Evolutionary conservation across 1,139 yeast genomes (phyloP), one percentile per base, ranked within the genome.

Genomic region (Blastobotrys petasosporus): DNA sequence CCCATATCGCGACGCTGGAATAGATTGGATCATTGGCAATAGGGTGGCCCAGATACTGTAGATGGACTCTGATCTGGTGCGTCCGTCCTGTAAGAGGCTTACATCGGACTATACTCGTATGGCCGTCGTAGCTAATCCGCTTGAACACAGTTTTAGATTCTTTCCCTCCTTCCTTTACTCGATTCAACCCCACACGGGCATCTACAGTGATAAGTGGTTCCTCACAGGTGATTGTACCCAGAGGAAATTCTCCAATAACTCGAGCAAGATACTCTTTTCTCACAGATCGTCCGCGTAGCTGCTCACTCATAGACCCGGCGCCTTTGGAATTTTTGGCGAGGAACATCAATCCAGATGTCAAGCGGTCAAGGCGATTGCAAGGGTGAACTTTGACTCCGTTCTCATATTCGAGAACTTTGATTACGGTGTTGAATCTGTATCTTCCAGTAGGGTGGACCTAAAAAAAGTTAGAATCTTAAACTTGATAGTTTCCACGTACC

Each of bases 11-110:
- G 17, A 74, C 74, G 48, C 82, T 81, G 1, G 82, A 70, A 54
- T 92, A 92, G 0, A 92, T 75, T 0, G 97, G 97, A 63, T 92
- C 98, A 62, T 92, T 92, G 28, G 95, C 95, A 44, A 92, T 92
- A 0, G 98, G 96, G 57, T 77, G 78, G 0, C 97, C 96, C 25
- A 92, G 59, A 56, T 74, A 84, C 63, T 90, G 97, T 46, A 92
- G 66, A 67, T 92, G 98, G 0, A 92, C 95, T 46, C 98, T 69
- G 43, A 92, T 87, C 61, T 92, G 98, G 63, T 92, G 98, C 0
- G 97, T 86, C 58, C 98, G 73, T 0, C 98, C 98, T 0, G 98
- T 90, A 15, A 76, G 66, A 0, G 98, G 98, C 51, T 70, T 75
- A 63, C 97, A 90, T 49, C 80, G 74, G 2, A 92, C 96, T 32